These are phyloP conservation scores for Aquilaria yunnanensis DNA, from an alignment of 345 rosid genomes.

Conservation along the genomic window DNA sequence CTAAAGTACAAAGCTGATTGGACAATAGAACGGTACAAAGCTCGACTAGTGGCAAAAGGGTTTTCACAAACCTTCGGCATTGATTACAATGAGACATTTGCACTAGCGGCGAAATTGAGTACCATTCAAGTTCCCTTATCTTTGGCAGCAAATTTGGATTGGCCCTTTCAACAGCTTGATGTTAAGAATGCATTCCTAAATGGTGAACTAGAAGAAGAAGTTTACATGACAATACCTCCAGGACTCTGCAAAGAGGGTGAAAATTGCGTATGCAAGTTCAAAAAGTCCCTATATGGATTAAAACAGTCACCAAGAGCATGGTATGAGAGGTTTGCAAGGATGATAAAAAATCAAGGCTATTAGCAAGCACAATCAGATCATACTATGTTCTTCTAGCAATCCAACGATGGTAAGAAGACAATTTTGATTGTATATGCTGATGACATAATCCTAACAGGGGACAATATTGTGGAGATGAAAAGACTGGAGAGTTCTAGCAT, in stretches of 20 bases:
- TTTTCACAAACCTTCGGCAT: background rate
- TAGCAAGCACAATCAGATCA: too few relatives aligned
- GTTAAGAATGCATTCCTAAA: background rate
- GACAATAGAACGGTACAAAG: slow-evolving; percentile 2
- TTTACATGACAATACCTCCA: too few relatives aligned
- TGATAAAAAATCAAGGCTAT: too few relatives aligned
- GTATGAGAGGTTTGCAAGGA: background rate
- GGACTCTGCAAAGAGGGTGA: background rate
- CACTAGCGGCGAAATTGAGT: background rate
- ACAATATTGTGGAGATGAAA: too few relatives aligned
- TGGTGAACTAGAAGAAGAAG: background rate
- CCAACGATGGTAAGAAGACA: too few relatives aligned
- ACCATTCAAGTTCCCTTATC: background rate
- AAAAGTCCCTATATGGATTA: background rate
- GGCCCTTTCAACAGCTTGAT: too few relatives aligned
- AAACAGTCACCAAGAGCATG: background rate
- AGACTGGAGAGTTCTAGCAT: too few relatives aligned
- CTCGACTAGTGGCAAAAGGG: background rate
- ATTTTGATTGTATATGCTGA: too few relatives aligned
- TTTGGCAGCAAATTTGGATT: background rate
- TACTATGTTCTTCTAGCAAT: too few relatives aligned
- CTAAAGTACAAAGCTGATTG: background rate
- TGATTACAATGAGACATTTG: background rate
- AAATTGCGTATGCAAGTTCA: too few relatives aligned
- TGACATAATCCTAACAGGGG: too few relatives aligned